Percentiles rank a stretch among this genome's conserved stretches.
phyloP scores from a whole-genome alignment of 78 protist genomes.

The Emiliania huxleyi region DNA sequence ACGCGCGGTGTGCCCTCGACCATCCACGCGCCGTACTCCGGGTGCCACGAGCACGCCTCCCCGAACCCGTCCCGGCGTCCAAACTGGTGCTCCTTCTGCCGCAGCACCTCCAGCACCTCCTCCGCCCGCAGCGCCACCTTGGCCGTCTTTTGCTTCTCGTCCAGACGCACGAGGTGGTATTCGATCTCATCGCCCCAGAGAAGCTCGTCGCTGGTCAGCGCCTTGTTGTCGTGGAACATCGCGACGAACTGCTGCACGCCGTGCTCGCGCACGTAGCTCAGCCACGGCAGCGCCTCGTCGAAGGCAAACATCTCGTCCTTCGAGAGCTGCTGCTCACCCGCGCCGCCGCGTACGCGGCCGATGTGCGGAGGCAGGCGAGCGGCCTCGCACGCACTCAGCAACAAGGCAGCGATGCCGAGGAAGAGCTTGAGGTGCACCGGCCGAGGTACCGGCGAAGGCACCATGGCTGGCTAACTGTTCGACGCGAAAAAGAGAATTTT shows the following conservation, averaged over 20 bases:
- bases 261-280: background rate
- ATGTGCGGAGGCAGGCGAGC: no score
- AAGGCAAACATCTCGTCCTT: no score
- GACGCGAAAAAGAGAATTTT: no score
- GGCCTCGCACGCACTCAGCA: no score
- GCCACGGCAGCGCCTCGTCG: background rate
- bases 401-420: no score
- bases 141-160: background rate
- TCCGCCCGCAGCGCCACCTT: background rate
- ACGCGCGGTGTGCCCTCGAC: constrained; percentile 36
- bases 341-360: no score
- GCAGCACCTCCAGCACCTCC: background rate
- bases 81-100: background rate
- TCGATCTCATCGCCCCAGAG: constrained; percentile 23
- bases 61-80: background rate
- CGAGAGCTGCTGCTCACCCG: no score
- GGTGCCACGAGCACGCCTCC: background rate
- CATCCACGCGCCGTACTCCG: constrained; percentile 48
- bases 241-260: background rate
- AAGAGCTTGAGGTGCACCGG: no score
- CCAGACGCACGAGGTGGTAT: background rate
- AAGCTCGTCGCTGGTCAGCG: background rate
- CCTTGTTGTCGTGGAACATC: background rate
- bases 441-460: no score
- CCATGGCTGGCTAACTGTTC: no score